phyloP scores from a whole-genome alignment of 2,329 filamentous ascomycete species.

The Microcyclospora tardicrescens region DNA sequence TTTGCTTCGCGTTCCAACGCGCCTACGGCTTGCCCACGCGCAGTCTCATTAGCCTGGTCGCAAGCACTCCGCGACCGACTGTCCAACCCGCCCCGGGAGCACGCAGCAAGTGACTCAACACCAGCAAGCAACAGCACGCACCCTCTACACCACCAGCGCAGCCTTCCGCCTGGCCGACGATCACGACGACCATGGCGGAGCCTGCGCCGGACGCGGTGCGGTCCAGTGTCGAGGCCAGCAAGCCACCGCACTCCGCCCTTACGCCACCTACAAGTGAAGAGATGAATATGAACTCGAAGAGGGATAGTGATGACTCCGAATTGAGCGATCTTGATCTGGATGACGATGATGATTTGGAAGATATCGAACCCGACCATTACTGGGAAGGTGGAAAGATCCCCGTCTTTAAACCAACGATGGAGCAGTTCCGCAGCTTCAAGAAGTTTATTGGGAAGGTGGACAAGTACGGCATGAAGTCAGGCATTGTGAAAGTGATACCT shows the following conservation, averaged over 20 bases:
- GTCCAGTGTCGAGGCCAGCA: conserved; percentile 11
- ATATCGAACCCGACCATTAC: conserved; percentile 72
- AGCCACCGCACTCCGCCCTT: conserved; percentile 25
- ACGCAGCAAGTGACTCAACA: too few relatives aligned
- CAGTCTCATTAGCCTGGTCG: too few relatives aligned
- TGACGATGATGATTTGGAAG: conserved; percentile 36
- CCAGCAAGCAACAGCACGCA: too few relatives aligned
- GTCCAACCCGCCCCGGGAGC: too few relatives aligned
- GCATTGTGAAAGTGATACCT: conserved; percentile 91
- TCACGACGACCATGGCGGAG: neutral
- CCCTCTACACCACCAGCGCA: too few relatives aligned
- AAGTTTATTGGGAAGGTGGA: conserved; percentile 83
- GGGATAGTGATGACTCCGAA: conserved; percentile 31
- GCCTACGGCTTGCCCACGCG: too few relatives aligned
- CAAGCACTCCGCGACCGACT: too few relatives aligned
- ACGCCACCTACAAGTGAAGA: conserved; percentile 42
- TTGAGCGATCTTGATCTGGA: conserved; percentile 35
- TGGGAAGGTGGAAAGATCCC: conserved; percentile 73
- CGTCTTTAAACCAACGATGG: conserved; percentile 90
- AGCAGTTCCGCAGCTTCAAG: conserved; percentile 88
- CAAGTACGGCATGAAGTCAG: conserved; percentile 90
- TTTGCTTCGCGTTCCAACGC: too few relatives aligned
- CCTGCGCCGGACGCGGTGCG: neutral
- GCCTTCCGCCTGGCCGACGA: too few relatives aligned
- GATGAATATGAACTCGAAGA: conserved; percentile 29